Evolutionary conservation across 139 green algal genomes (phyloP).

Genomic region (Penium margaritaceum): DNA sequence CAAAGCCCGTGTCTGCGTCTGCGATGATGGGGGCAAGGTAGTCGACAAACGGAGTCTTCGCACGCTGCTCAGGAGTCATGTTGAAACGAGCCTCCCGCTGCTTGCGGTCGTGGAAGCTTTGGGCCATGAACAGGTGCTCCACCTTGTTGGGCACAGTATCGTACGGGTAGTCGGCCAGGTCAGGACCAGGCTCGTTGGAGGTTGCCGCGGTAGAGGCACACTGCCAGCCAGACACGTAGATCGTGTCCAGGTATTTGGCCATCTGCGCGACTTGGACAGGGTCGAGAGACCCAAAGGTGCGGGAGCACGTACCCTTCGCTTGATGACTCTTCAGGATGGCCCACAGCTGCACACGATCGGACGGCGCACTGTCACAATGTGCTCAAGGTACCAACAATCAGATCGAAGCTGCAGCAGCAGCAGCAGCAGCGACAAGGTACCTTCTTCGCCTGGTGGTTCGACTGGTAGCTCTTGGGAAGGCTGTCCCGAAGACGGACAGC

Average conservation of each 20-base stretch:
- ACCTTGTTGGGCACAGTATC: slow-evolving; percentile 47
- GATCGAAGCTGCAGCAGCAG: too few species aligned
- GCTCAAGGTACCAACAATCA: too few species aligned
- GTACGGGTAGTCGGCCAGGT: slow-evolving; percentile 43
- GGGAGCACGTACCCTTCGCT: slow-evolving; percentile 24
- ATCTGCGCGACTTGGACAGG: slow-evolving; percentile 46
- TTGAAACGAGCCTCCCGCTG: slow-evolving; percentile 33
- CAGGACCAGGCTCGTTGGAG: slow-evolving; percentile 42
- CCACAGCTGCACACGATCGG: slow-evolving; percentile 40
- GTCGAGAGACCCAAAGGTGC: slow-evolving; percentile 40
- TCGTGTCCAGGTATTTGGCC: slow-evolving; percentile 68
- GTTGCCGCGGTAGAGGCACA: slow-evolving; percentile 34
- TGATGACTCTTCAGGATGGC: slow-evolving; percentile 37
- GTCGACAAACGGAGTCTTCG: slow-evolving; percentile 46
- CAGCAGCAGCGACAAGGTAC: too few species aligned
- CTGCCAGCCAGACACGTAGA: slow-evolving; percentile 85
- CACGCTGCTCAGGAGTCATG: slow-evolving; percentile 33
- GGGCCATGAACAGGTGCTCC: slow-evolving; percentile 44
- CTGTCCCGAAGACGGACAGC: slow-evolving; percentile 26
- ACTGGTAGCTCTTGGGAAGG: slow-evolving; percentile 21
- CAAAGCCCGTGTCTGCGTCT: slow-evolving; percentile 79
- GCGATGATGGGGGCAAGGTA: slow-evolving; percentile 74
- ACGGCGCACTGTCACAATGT: too few species aligned
- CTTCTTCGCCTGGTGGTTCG: slow-evolving; percentile 38
- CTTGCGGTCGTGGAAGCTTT: too few species aligned